These are phyloP conservation scores for Gossypium trilobum DNA, from an alignment of 441 rosid species.

Conservation along the genomic window DNA sequence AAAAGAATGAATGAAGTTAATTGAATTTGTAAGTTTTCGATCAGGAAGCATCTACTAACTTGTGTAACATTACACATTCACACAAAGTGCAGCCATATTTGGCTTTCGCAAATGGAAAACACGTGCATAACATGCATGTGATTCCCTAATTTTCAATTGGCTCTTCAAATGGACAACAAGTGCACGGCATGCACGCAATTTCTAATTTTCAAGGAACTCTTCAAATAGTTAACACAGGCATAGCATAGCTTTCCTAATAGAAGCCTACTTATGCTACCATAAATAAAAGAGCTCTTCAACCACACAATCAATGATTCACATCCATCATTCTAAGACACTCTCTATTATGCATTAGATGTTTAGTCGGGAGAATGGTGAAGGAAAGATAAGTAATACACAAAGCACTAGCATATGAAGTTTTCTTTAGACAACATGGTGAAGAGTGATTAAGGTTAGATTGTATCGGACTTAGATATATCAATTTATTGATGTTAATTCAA, in stretches of 20 bases:
- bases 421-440: conserved; percentile 1
- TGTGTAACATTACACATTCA: neutral
- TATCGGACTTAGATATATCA: neutral
- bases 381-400: neutral
- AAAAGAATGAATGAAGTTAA: neutral
- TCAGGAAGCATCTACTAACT: no score
- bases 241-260: neutral
- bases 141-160: no score
- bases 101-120: neutral
- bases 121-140: neutral
- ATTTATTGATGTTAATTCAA: neutral
- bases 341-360: neutral
- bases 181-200: neutral
- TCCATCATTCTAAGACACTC: neutral
- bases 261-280: neutral
- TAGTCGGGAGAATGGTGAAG: neutral
- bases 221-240: no score
- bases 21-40: no score
- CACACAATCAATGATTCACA: conserved; percentile 3
- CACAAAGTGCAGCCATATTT: neutral
- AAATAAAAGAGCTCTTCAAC: neutral
- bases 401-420: neutral
- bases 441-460: neutral
- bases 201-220: neutral
- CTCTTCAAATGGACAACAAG: neutral